phyloP scores from a whole-genome alignment of 2,329 filamentous ascomycete genomes.

The Xylariaceae sp. region DNA sequence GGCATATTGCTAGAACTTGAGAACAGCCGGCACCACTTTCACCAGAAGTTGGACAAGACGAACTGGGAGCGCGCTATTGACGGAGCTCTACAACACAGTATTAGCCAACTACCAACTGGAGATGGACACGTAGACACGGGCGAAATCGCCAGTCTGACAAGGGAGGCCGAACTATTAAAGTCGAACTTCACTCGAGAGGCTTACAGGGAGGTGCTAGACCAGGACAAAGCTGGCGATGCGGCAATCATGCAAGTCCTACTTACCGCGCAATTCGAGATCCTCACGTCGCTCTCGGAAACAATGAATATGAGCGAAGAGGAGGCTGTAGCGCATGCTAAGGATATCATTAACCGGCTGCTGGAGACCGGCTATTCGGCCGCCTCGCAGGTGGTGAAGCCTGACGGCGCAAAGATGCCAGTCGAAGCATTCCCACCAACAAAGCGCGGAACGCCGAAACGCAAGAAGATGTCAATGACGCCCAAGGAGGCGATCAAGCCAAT shows the following conservation, averaged over 20 bases:
- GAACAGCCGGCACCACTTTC: constrained; percentile 85
- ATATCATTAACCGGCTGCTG: constrained; percentile 76
- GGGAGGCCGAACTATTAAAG: constrained; percentile 86
- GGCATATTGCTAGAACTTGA: constrained; percentile 90
- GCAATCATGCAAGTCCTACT: constrained; percentile 80
- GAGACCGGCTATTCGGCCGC: constrained; percentile 74
- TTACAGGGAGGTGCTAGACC: constrained; percentile 75
- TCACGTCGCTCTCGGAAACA: constrained; percentile 80
- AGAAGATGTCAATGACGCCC: constrained; percentile 51
- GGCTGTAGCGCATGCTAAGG: constrained; percentile 77
- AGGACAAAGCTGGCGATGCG: constrained; percentile 80
- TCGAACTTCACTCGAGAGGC: constrained; percentile 80
- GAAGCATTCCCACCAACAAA: constrained; percentile 73
- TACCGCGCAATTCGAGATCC: constrained; percentile 88
- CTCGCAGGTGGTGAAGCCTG: constrained; percentile 87
- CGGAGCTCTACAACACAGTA: constrained; percentile 81
- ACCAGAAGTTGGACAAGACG: constrained; percentile 77
- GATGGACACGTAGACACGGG: constrained; percentile 65
- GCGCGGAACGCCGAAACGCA: constrained; percentile 76
- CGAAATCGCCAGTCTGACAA: constrained; percentile 71
- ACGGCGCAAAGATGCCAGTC: constrained; percentile 64
- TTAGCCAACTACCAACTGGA: constrained; percentile 75
- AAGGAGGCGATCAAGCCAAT: constrained; percentile 46
- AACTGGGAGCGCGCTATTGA: constrained; percentile 90
- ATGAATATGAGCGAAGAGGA: constrained; percentile 81